Conservation (phyloP, 2,329 filamentous ascomycete genomes). For the Fusarium ambrosium region DNA sequence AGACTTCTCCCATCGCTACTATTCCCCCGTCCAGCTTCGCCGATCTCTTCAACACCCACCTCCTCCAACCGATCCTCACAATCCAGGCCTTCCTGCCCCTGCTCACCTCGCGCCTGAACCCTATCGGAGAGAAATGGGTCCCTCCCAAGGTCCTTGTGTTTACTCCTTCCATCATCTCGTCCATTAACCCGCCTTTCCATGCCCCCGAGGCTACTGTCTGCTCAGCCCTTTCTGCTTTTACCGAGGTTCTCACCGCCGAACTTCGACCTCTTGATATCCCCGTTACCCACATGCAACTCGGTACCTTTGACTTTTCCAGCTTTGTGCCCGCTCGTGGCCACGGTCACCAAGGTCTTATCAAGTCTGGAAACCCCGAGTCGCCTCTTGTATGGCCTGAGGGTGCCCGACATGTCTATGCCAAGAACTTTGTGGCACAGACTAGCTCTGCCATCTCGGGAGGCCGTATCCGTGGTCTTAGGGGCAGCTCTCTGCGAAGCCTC, state of each 20-base stretch:
- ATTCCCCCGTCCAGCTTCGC: conserved; percentile 87
- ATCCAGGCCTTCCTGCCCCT: conserved; percentile 91
- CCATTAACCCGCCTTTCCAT: conserved; percentile 83
- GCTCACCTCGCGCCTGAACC: conserved; percentile 72
- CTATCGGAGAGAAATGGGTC: conserved; percentile 62
- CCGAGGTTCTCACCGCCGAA: conserved; percentile 83
- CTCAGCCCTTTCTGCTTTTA: conserved; percentile 88
- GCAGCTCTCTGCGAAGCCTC: conserved; percentile 81
- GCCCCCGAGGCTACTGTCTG: conserved; percentile 89
- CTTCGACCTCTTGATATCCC: conserved; percentile 80
- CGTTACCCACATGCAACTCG: conserved; percentile 90
- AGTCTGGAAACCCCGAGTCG: conserved; percentile 60
- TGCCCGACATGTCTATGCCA: conserved; percentile 71
- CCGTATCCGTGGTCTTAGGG: conserved; percentile 71
- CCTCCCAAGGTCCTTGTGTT: conserved; percentile 81
- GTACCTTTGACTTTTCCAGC: conserved; percentile 86
- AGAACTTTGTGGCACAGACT: conserved; percentile 71
- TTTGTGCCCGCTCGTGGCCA: conserved; percentile 64
- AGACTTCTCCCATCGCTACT: conserved; percentile 86
- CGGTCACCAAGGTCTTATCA: conserved; percentile 55
- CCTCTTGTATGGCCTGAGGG: conserved; percentile 74
- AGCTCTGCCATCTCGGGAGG: conserved; percentile 68
- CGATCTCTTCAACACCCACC: conserved; percentile 91
- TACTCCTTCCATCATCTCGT: conserved; percentile 84
- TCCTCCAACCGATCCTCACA: conserved; percentile 89